Percentiles rank a stretch among this genome's conserved stretches.
Conservation (phyloP, 331 rosid genomes). For the Ulmus americana region DNA sequence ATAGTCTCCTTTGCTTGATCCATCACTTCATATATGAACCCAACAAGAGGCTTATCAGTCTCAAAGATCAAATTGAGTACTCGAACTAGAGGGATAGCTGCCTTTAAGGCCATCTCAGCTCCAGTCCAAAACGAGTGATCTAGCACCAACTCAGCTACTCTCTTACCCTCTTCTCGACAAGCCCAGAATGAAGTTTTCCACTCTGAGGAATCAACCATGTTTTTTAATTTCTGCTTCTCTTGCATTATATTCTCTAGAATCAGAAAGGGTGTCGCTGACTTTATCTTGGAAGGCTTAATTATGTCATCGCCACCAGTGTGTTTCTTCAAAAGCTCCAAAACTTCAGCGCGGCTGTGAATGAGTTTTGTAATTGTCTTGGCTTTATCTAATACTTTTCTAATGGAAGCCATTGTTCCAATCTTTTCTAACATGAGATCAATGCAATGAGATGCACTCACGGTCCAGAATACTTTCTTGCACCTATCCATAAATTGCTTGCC, state of each 20-base stretch:
- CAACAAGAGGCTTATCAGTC: conserved; percentile 23
- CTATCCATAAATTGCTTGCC: conserved; percentile 17
- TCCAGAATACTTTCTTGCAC: conserved; percentile 23
- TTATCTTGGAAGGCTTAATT: conserved; percentile 22
- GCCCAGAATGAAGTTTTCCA: conserved; percentile 25
- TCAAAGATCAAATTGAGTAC: conserved; percentile 12
- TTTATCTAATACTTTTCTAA: conserved; percentile 10
- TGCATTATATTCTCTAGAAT: conserved; percentile 21
- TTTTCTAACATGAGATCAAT: conserved; percentile 25
- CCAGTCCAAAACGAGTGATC: conserved; percentile 23
- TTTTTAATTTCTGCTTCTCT: conserved; percentile 9
- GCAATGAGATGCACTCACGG: conserved; percentile 27
- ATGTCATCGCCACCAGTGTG: conserved; percentile 18
- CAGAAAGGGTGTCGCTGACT: conserved; percentile 21
- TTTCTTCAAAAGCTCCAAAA: conserved; percentile 20
- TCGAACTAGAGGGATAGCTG: conserved; percentile 18
- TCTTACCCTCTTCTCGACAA: conserved; percentile 12
- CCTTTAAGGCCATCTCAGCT: conserved; percentile 18
- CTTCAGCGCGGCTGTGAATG: conserved; percentile 15
- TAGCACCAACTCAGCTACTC: conserved; percentile 17
- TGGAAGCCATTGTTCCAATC: conserved; percentile 15
- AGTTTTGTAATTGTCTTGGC: conserved; percentile 22
- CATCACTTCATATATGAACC: conserved; percentile 32
- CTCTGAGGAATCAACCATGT: conserved; percentile 20
- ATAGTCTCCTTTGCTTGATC: conserved; percentile 31